Evolutionary conservation across 1,284 basidiomycete species (phyloP), one percentile per base, ranked within the genome.

Genomic region (Volvariella surrecta): DNA sequence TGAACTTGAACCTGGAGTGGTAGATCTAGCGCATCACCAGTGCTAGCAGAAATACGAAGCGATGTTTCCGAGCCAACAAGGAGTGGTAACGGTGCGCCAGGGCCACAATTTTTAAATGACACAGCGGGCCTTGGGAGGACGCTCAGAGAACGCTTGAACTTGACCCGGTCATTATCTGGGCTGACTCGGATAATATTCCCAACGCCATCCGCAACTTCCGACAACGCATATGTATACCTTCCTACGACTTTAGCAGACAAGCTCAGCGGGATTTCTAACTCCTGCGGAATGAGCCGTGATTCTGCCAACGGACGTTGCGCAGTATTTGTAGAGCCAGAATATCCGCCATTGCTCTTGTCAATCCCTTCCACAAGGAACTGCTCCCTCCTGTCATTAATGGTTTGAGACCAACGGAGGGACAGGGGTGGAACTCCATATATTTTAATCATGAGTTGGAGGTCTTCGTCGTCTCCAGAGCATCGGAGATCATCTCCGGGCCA

Each of bases 361-460:
- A 93, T 90, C 1, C 88, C 89, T 57, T 92, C 88, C 8, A 92
- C 85, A 20, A 83, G 65, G 45, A 86, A 89, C 35, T 74, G 66
- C 53, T 89, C 82, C 41, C 68, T 67, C 46, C 68, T 67, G 32
- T 76, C 74, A 53, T 82, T 74, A 45, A 80, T 62, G 35, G 79
- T 74, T 55, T 79, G 80, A 54, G 75, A 72, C 87, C 88, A 93
- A 32, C 76, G 73, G 39, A 91, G 68, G 53, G 77, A 83, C 49
- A 93, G 70, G 3, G 89, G 84, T 16, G 88, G 82, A 1, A 91
- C 81, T 4, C 90, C 90, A 46, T 70, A 70, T 4, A 89, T 81
- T 46, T 81, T 71, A 53, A 92, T 81, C 45, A 67, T 69, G 39
- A 88, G 65, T 46, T 81, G 66, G 9, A 82, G 56, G 40, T 79